A percentile compares a stretch with the other conserved stretches of the same genome.
These are phyloP conservation scores for Medicago arabica DNA, from an alignment of 306 rosid species.

Conservation along the genomic window DNA sequence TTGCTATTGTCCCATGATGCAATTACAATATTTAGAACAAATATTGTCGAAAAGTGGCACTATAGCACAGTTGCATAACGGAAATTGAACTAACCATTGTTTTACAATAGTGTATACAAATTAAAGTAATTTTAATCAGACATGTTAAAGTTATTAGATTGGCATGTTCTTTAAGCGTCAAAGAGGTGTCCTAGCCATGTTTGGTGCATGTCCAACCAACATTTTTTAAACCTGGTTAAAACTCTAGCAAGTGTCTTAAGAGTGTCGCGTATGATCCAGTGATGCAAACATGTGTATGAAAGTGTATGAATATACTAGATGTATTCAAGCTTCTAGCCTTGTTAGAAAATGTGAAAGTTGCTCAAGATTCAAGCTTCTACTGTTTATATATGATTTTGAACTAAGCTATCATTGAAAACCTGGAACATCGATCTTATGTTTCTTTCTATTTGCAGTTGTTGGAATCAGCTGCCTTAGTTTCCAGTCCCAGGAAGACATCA, in stretches of 20 bases:
- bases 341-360: not conserved
- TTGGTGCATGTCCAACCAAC: too few relatives aligned
- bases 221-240: too few relatives aligned
- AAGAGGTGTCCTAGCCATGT: too few relatives aligned
- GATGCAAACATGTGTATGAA: not conserved
- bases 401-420: not conserved
- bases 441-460: slow-evolving; percentile 15
- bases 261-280: too few relatives aligned
- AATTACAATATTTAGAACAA: not conserved
- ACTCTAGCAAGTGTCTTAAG: too few relatives aligned
- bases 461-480: not conserved
- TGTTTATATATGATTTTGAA: slow-evolving; percentile 5
- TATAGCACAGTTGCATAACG: not conserved
- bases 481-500: too few relatives aligned
- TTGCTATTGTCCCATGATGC: not conserved
- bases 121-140: too few relatives aligned
- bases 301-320: not conserved
- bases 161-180: too few relatives aligned
- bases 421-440: slow-evolving; percentile 2
- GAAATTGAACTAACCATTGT: not conserved
- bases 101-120: too few relatives aligned
- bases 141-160: too few relatives aligned
- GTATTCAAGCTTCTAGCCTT: not conserved
- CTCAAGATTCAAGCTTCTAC: not conserved
- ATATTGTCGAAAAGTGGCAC: not conserved